These are phyloP conservation scores for Pseudisothecium myosuroides DNA, from an alignment of 225 moss, liverwort and hornwort genomes.

Conservation along the genomic window DNA sequence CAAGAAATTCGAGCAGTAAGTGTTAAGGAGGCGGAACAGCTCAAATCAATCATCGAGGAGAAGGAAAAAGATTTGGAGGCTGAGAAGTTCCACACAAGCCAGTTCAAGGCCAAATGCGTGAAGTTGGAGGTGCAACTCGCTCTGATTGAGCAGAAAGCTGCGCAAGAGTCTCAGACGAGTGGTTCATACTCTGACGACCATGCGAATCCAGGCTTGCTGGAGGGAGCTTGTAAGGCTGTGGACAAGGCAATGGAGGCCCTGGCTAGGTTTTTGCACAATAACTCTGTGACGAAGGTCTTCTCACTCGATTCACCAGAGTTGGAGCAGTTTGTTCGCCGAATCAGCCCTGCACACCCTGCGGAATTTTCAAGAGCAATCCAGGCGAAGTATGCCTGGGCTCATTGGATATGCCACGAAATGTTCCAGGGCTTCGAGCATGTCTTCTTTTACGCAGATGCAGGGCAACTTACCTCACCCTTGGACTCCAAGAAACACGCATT, in stretches of 20 bases:
- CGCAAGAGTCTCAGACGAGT: background rate
- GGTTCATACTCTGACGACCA: background rate
- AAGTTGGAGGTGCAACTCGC: background rate
- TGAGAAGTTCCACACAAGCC: background rate
- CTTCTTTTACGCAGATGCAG: background rate
- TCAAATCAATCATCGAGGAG: background rate
- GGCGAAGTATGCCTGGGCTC: background rate
- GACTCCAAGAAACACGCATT: background rate
- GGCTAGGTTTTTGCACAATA: background rate
- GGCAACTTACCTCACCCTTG: background rate
- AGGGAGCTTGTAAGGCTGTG: background rate
- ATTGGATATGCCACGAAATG: background rate
- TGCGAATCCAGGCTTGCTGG: conserved; percentile 1
- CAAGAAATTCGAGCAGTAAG: background rate
- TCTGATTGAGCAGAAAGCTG: background rate
- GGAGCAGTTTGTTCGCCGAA: background rate
- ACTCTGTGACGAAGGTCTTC: background rate
- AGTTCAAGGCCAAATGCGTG: background rate
- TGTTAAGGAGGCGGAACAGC: background rate
- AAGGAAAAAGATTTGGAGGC: background rate
- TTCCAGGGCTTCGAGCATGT: background rate
- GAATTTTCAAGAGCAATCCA: background rate
- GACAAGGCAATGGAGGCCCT: background rate
- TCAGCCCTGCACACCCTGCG: background rate
- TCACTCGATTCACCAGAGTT: background rate